A percentile compares a stretch with the other conserved stretches of the same genome.
Evolutionary conservation across 2,329 filamentous ascomycete genomes (phyloP).

Genomic region (Fusarium anthophilum): DNA sequence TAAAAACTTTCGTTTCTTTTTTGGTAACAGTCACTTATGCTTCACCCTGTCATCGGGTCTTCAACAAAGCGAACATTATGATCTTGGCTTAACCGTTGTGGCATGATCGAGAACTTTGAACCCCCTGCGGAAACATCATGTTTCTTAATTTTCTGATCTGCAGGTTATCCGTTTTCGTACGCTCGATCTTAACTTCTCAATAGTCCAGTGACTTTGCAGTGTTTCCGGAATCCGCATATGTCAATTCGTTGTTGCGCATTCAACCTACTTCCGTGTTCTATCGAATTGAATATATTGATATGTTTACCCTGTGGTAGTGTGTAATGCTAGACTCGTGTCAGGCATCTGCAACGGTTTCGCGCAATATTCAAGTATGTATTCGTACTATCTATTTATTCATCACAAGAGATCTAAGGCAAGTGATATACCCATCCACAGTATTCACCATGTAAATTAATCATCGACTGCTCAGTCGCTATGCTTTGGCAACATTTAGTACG

Average conservation of each 20-base stretch:
- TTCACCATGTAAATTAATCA: not conserved
- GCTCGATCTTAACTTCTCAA: not conserved
- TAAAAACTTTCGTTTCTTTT: not conserved
- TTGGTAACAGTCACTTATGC: not conserved
- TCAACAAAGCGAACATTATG: not conserved
- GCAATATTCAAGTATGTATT: too few species aligned
- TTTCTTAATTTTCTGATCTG: slow-evolving; percentile 1
- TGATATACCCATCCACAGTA: not conserved
- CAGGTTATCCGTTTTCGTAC: not conserved
- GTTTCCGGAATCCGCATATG: not conserved
- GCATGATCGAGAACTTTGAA: not conserved
- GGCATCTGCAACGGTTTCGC: not conserved
- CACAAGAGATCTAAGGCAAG: not conserved
- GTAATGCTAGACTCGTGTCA: not conserved
- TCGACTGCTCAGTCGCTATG: not conserved
- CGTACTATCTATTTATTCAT: not conserved
- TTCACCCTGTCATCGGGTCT: not conserved
- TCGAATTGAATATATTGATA: not conserved
- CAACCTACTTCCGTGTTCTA: not conserved
- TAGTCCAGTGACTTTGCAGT: not conserved
- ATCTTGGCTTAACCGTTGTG: not conserved
- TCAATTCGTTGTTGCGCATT: not conserved
- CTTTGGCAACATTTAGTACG: not conserved
- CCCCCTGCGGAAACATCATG: not conserved
- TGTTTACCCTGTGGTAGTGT: not conserved